Evolutionary conservation across 1,139 yeast species (phyloP).

Genomic region (Pneumocystis wakefieldiae): DNA sequence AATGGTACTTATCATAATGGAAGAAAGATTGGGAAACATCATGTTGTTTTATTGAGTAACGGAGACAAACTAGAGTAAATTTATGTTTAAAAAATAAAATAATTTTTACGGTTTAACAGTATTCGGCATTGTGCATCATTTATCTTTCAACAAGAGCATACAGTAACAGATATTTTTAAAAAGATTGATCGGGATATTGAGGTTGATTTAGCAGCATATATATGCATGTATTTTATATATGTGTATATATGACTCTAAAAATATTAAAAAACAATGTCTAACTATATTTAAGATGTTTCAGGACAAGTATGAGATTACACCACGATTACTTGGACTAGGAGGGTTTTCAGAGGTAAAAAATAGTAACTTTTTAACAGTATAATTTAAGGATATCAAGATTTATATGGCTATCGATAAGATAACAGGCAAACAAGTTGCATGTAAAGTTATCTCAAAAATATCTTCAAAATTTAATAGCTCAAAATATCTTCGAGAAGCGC

Average conservation of each 20-base stretch:
- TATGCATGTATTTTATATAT: not conserved
- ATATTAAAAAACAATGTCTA: not conserved
- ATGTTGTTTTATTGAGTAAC: slow-evolving; percentile 30
- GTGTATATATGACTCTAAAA: slow-evolving; percentile 9
- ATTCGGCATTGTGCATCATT: slow-evolving; percentile 23
- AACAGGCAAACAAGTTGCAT: slow-evolving; percentile 18
- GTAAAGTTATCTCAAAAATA: slow-evolving; percentile 17
- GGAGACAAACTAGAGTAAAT: slow-evolving; percentile 29
- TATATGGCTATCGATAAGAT: slow-evolving; percentile 14
- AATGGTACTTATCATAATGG: slow-evolving; percentile 42
- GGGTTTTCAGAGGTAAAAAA: slow-evolving; percentile 41
- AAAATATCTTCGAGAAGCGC: slow-evolving; percentile 16
- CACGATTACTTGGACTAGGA: slow-evolving; percentile 40
- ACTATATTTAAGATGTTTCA: not conserved
- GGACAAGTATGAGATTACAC: slow-evolving; percentile 31
- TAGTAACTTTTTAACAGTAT: not conserved
- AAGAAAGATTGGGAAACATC: slow-evolving; percentile 22
- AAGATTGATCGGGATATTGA: not conserved
- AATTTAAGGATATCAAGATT: slow-evolving; percentile 2
- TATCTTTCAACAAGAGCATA: slow-evolving; percentile 15
- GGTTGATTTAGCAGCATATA: not conserved
- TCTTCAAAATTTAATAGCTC: slow-evolving; percentile 8
- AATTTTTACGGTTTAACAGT: not conserved
- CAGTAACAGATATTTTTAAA: not conserved
- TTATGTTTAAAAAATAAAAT: not conserved